Percentiles rank a stretch among this genome's conserved stretches.
Conservation (phyloP, 306 rosid species). For the Vigna nakashimae region DNA sequence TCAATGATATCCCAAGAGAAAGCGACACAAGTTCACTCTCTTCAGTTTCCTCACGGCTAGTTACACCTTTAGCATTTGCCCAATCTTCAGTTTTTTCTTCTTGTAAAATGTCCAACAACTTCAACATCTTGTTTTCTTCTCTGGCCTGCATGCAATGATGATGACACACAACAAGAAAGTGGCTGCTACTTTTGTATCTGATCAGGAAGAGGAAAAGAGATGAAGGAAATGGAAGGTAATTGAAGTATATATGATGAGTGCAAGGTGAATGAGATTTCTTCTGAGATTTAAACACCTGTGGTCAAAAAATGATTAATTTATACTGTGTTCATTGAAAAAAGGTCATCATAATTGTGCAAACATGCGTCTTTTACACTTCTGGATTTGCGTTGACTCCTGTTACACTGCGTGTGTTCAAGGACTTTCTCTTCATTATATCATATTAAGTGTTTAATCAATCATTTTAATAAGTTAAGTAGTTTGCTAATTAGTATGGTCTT, state of each 20-base stretch:
- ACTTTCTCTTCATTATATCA: background rate
- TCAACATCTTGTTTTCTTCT: slow-evolving; percentile 27
- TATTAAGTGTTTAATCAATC: background rate
- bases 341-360: too few relatives aligned
- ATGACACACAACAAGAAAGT: background rate
- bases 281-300: too few relatives aligned
- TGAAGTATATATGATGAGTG: background rate
- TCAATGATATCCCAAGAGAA: slow-evolving; percentile 57
- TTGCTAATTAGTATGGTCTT: background rate
- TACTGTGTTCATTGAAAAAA: too few relatives aligned
- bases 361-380: too few relatives aligned
- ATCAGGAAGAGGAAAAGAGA: slow-evolving; percentile 9
- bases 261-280: background rate
- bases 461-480: background rate
- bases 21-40: slow-evolving; percentile 63
- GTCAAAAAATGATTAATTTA: too few relatives aligned
- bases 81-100: slow-evolving; percentile 35
- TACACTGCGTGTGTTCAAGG: background rate
- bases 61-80: slow-evolving; percentile 23
- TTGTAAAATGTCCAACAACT: slow-evolving; percentile 38
- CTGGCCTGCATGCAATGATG: slow-evolving; percentile 11
- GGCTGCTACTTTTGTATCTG: background rate
- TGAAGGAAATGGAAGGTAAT: background rate
- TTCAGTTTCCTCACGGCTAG: slow-evolving; percentile 27
- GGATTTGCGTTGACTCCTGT: background rate